Conservation (phyloP, 2,329 filamentous ascomycete genomes). For the Nigrospora osmanthi region DNA sequence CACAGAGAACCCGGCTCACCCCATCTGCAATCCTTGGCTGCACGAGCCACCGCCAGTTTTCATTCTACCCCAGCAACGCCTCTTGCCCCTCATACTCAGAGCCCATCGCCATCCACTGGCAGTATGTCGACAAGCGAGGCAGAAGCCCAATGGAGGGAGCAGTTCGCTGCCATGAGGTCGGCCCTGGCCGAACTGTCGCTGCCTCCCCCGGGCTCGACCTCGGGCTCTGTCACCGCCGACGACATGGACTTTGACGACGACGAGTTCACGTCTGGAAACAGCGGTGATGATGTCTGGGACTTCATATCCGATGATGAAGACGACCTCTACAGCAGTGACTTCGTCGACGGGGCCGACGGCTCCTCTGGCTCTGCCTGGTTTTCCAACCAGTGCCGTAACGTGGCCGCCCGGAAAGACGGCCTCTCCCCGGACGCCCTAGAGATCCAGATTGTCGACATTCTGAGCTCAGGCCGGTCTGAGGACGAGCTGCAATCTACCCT, state of each 20-base stretch:
- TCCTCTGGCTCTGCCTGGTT: constrained; percentile 64
- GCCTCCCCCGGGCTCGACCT: constrained; percentile 28
- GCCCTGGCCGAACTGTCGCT: constrained; percentile 67
- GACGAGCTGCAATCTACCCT: constrained; percentile 88
- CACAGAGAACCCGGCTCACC: too few species aligned
- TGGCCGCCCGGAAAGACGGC: constrained; percentile 58
- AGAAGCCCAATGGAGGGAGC: constrained; percentile 69
- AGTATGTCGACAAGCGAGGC: constrained; percentile 23
- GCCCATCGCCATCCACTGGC: neutral
- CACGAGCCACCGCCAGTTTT: too few species aligned
- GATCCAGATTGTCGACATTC: constrained; percentile 66
- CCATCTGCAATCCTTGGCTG: too few species aligned
- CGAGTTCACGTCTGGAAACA: constrained; percentile 47
- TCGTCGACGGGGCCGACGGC: constrained; percentile 30
- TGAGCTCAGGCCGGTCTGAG: constrained; percentile 61
- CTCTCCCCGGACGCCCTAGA: constrained; percentile 64
- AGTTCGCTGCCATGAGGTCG: constrained; percentile 78
- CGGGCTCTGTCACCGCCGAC: constrained; percentile 41
- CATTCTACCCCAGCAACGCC: neutral
- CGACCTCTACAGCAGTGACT: constrained; percentile 57
- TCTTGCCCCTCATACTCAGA: neutral
- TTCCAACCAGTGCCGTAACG: constrained; percentile 53
- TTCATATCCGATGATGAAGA: constrained; percentile 71
- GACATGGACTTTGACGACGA: constrained; percentile 58
- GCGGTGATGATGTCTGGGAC: constrained; percentile 84